These are phyloP conservation scores for Penicillium ochrochloron DNA, from an alignment of 495 filamentous ascomycete genomes.

Conservation along the genomic window DNA sequence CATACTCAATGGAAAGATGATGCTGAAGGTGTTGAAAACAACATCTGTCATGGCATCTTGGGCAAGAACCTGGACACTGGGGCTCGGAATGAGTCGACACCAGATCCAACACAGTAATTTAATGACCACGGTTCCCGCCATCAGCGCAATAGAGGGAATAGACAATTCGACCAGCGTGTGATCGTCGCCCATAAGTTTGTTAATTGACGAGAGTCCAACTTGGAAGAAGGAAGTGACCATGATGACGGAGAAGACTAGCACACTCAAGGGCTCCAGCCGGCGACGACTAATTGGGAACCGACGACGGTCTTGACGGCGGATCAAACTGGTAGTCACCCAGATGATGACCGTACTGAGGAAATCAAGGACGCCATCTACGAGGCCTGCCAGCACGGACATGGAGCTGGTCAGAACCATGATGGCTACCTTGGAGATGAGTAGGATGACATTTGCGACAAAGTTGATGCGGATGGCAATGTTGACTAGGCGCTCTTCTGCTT, in stretches of 20 bases:
- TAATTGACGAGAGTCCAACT: constrained; percentile 73
- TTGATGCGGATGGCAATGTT: constrained; percentile 84
- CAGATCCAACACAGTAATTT: constrained; percentile 87
- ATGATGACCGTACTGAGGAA: constrained; percentile 87
- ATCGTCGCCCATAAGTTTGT: constrained; percentile 65
- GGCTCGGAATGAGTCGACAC: constrained; percentile 88
- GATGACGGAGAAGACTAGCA: constrained; percentile 79
- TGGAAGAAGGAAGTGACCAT: constrained; percentile 91
- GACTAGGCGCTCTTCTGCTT: constrained; percentile 69
- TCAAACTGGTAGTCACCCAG: constrained; percentile 78
- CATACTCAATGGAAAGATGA: constrained; percentile 57
- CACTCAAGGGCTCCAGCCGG: constrained; percentile 76
- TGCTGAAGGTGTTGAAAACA: constrained; percentile 90
- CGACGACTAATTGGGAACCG: constrained; percentile 83
- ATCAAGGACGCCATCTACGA: constrained; percentile 88
- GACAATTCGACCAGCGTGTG: constrained; percentile 73
- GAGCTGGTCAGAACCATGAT: constrained; percentile 80
- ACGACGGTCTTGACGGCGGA: constrained; percentile 74
- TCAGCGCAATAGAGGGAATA: constrained; percentile 76
- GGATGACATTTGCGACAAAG: constrained; percentile 77
- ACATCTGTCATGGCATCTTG: constrained; percentile 72
- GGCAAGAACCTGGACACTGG: constrained; percentile 83
- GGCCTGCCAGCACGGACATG: constrained; percentile 83
- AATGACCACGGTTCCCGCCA: constrained; percentile 80
- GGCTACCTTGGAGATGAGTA: constrained; percentile 79